These are phyloP conservation scores for Corinectria fuckeliana DNA, from an alignment of 2,329 filamentous ascomycete genomes.

Conservation along the genomic window DNA sequence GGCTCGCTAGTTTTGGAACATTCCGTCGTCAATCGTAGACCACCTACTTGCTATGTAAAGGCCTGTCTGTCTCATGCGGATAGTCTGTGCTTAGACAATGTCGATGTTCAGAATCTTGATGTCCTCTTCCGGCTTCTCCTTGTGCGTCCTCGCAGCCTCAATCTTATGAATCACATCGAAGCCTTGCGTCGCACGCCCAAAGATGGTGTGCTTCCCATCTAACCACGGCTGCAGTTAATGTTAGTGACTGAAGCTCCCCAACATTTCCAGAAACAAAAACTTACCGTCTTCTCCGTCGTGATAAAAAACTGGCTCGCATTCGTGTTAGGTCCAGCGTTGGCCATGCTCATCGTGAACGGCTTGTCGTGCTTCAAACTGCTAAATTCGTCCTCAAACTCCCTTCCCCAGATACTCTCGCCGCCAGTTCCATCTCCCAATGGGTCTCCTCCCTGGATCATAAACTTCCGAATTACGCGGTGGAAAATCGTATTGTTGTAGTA, in stretches of 20 bases:
- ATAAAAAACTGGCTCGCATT: slow-evolving; percentile 99
- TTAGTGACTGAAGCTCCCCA: slow-evolving; percentile 29
- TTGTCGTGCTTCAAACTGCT: slow-evolving; percentile 91
- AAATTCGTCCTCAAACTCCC: slow-evolving; percentile 95
- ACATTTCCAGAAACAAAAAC: slow-evolving; percentile 40
- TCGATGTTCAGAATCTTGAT: slow-evolving; percentile 96
- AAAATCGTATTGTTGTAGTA: slow-evolving; percentile 99
- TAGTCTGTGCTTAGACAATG: slow-evolving; percentile 49
- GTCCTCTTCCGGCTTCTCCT: slow-evolving; percentile 95
- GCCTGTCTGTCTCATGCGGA: neutral
- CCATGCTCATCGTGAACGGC: slow-evolving; percentile 96
- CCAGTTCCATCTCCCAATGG: slow-evolving; percentile 91
- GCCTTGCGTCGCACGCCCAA: slow-evolving; percentile 87
- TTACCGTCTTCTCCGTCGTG: slow-evolving; percentile 91
- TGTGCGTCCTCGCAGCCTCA: slow-evolving; percentile 84
- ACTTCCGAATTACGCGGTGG: slow-evolving; percentile 95
- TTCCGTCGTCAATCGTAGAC: neutral
- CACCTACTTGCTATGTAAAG: neutral
- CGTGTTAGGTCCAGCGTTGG: slow-evolving; percentile 92
- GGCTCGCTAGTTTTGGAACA: neutral
- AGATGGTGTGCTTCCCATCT: slow-evolving; percentile 95
- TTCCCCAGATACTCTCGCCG: slow-evolving; percentile 89
- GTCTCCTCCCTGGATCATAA: slow-evolving; percentile 99
- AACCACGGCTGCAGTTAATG: slow-evolving; percentile 73
- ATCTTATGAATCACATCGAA: slow-evolving; percentile 96